These are phyloP conservation scores for Cryptosporidium tyzzeri DNA, from an alignment of 169 alveolate genomes.

Conservation along the genomic window DNA sequence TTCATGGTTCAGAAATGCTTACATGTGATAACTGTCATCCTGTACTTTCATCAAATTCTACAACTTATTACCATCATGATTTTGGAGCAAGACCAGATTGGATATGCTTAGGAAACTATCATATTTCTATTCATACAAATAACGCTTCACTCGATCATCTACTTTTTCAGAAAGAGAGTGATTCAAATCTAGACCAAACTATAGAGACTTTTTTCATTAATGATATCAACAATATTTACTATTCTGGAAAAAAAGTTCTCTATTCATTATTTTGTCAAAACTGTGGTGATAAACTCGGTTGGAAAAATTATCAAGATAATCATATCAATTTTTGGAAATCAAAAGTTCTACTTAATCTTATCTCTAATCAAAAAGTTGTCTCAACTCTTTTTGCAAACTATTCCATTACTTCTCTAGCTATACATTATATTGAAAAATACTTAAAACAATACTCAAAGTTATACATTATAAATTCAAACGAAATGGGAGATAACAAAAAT, in stretches of 20 bases:
- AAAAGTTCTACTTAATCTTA: not conserved
- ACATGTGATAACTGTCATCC: constrained; percentile 67
- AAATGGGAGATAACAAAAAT: not conserved
- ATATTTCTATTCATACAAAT: constrained; percentile 26
- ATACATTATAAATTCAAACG: not conserved
- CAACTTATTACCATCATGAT: not conserved
- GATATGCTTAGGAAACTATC: constrained; percentile 63
- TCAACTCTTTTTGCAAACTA: constrained; percentile 14
- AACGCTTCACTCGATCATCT: not conserved
- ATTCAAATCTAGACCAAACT: not conserved
- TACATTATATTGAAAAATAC: constrained; percentile 24
- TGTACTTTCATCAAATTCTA: not conserved
- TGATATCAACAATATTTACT: constrained; percentile 41
- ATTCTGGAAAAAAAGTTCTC: not conserved
- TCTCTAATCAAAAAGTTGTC: not conserved
- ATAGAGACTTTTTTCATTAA: constrained; percentile 1
- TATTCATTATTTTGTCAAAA: not conserved
- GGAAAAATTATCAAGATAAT: constrained; percentile 18
- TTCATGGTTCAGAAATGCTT: constrained; percentile 52
- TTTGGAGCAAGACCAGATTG: constrained; percentile 36
- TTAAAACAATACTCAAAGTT: constrained; percentile 18
- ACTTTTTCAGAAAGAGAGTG: not conserved
- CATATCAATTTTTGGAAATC: constrained; percentile 44
- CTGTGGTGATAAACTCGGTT: constrained; percentile 31
- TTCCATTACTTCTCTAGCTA: constrained; percentile 2